Evolutionary conservation across 306 rosid species (phyloP).

Genomic region (Citrullus mucosospermus): DNA sequence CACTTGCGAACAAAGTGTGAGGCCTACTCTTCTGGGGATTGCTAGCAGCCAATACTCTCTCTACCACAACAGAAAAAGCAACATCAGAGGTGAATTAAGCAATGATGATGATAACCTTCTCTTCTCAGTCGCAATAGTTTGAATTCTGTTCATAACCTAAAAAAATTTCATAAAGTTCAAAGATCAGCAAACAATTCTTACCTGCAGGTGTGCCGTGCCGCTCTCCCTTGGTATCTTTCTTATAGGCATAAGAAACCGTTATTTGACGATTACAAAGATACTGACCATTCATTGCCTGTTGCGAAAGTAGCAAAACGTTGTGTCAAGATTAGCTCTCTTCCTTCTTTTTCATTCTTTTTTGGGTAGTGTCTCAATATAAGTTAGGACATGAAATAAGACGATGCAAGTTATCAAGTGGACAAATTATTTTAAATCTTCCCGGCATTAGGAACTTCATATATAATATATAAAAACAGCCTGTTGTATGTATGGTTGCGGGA

Average conservation of each 20-base stretch:
- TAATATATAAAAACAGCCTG: not conserved
- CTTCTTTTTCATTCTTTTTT: not conserved
- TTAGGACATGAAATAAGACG: not conserved
- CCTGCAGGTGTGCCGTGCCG: conserved; percentile 99
- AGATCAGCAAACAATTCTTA: conserved; percentile 17
- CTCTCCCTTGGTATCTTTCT: conserved; percentile 98
- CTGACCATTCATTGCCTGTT: conserved; percentile 96
- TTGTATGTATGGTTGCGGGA: not conserved
- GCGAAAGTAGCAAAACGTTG: conserved; percentile 1
- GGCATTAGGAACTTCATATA: not conserved
- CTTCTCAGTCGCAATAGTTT: not conserved
- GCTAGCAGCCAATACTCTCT: conserved; percentile 97
- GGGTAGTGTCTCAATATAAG: not conserved
- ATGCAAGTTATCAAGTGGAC: not conserved
- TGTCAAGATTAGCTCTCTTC: not conserved
- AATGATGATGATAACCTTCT: not conserved
- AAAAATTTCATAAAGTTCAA: not conserved
- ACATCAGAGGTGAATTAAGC: not conserved
- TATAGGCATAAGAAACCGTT: conserved; percentile 93
- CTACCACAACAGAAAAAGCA: conserved; percentile 24
- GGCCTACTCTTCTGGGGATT: conserved; percentile 94
- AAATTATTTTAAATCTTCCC: not conserved
- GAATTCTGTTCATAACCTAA: not conserved
- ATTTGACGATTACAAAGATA: conserved; percentile 98
- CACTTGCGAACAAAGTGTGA: conserved; percentile 86